phyloP scores from a whole-genome alignment of 768 basidiomycete species.

The Pisolithus orientalis region DNA sequence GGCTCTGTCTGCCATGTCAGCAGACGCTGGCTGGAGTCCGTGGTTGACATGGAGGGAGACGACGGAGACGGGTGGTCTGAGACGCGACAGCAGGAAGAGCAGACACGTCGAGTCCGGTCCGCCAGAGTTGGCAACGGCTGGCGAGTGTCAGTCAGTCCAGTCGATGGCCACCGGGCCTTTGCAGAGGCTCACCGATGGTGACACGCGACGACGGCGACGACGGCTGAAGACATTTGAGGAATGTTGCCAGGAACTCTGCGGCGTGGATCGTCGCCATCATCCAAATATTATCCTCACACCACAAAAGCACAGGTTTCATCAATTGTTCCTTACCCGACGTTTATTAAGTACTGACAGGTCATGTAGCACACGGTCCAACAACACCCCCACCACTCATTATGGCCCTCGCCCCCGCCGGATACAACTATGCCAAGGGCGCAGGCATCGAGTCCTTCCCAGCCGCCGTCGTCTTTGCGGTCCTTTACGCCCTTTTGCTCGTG shows the following conservation, averaged over 20 bases:
- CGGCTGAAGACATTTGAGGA: neutral
- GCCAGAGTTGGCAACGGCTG: conserved; percentile 75
- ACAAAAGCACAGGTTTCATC: too few species aligned
- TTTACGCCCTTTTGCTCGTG: conserved; percentile 17
- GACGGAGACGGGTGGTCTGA: conserved; percentile 31
- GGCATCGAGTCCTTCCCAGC: conserved; percentile 21
- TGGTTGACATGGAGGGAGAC: conserved; percentile 68
- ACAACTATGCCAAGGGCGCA: conserved; percentile 10
- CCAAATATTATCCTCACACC: too few species aligned
- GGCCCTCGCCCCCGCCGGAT: conserved; percentile 2
- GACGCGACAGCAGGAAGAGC: conserved; percentile 55
- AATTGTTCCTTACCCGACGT: too few species aligned
- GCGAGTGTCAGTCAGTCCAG: neutral
- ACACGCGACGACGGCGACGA: too few species aligned
- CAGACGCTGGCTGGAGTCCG: conserved; percentile 54
- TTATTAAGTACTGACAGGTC: neutral
- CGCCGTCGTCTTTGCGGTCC: conserved; percentile 20
- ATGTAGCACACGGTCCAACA: neutral
- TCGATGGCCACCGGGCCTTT: neutral
- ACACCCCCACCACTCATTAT: neutral
- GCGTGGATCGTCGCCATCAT: neutral
- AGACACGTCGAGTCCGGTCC: conserved; percentile 81
- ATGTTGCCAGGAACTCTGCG: neutral
- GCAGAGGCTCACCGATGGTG: too few species aligned
- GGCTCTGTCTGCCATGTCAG: conserved; percentile 48